Base-by-base conservation (phyloP, 2,329 filamentous ascomycete species). In the Cytospora piceicola region DNA sequence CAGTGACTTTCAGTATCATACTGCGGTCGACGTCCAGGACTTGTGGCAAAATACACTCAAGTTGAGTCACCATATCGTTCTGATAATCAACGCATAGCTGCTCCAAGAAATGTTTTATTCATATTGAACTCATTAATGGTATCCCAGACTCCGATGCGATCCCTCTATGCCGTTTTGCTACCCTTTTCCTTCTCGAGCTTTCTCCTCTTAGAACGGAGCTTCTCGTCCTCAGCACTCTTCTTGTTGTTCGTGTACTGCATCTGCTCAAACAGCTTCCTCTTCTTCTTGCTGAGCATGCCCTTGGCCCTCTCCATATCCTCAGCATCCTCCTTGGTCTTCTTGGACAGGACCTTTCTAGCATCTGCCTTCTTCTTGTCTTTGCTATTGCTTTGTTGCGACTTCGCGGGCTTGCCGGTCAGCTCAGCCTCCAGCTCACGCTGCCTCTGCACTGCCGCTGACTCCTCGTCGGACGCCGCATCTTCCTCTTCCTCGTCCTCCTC, bases 241-340 rank as follows among this genome's bases (percentile, higher is more conserved):
- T 95, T 94, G 80, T 90, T 94, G 79, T 97, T 97, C 69, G 89
- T 93, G 80, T 96, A 96, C 75, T 93, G 85, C 92, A 99, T 99
- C 83, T 97, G 95, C 83, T 98, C 95, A 71, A 94, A 90, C 74
- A 97, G 82, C 88, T 97, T 97, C 74, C 95, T 86, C 88, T 98
- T 99, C 87, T 96, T 95, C 79, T 96, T 92, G 78, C 91, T 92
- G 83, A 98, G 89, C 95, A 99, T 99, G 82, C 96, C 95, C 87
- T 97, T 97, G 77, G 92, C 90, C 69, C 94, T 86, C 78, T 97
- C 93, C 66, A 96, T 79, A 73, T 98, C 94, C 78, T 98, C 95
- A 4, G 90, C 89, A 75, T 95, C 91, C 73, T 88, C 84, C 67
- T 88, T 86, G 42, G 88, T 86, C 79, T 91, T 89, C 81, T 90